Evolutionary conservation across 2,329 filamentous ascomycete species (phyloP).

Genomic region (Fusarium sp.): DNA sequence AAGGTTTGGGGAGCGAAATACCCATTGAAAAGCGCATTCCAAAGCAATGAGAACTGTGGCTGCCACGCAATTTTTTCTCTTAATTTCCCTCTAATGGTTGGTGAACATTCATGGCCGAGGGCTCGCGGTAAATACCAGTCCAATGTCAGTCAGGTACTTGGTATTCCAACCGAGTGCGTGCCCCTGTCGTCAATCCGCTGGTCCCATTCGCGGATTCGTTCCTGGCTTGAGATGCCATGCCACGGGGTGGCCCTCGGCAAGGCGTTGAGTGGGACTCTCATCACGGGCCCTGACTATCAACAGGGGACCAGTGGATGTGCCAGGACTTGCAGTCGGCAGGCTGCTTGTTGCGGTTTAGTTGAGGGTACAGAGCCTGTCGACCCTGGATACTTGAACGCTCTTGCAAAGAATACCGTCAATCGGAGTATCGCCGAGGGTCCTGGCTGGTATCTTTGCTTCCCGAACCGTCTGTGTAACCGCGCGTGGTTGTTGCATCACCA

Average conservation of each 20-base stretch:
- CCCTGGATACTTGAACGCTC: slow-evolving; percentile 21
- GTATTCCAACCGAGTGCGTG: not conserved
- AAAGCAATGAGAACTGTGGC: no score
- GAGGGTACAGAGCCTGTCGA: slow-evolving; percentile 25
- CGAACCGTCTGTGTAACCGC: slow-evolving; percentile 31
- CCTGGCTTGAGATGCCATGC: slow-evolving; percentile 49
- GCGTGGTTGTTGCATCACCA: slow-evolving; percentile 37
- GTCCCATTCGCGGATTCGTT: slow-evolving; percentile 43
- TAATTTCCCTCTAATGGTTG: no score
- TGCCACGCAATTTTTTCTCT: no score
- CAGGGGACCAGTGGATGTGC: slow-evolving; percentile 21
- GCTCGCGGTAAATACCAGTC: no score
- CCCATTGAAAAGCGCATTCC: no score
- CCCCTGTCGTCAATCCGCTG: slow-evolving; percentile 34
- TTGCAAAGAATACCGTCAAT: not conserved
- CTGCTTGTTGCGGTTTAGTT: slow-evolving; percentile 30
- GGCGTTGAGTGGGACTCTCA: slow-evolving; percentile 27
- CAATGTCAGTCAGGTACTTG: no score
- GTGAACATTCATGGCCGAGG: no score
- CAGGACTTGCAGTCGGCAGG: slow-evolving; percentile 36
- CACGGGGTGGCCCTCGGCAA: slow-evolving; percentile 45
- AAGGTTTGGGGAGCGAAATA: no score
- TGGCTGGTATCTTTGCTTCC: slow-evolving; percentile 34
- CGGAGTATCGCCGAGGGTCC: slow-evolving; percentile 27
- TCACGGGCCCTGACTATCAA: slow-evolving; percentile 29